phyloP scores from a whole-genome alignment of 2,329 filamentous ascomycete species.

The Apiospora saccharicola region DNA sequence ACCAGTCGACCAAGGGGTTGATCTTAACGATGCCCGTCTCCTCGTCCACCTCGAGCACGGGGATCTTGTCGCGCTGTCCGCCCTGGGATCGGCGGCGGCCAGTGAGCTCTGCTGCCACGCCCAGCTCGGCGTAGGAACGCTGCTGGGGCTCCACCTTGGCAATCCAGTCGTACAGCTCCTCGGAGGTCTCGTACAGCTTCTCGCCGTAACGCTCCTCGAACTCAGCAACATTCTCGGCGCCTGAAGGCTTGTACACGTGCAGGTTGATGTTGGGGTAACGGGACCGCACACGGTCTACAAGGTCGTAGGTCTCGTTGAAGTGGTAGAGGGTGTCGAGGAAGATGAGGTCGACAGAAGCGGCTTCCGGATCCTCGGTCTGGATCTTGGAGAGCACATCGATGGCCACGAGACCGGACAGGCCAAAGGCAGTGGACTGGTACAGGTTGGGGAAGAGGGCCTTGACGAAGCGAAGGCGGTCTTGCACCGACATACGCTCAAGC shows the following conservation, averaged over 20 bases:
- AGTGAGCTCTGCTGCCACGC: conserved; percentile 89
- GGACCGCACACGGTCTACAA: conserved; percentile 76
- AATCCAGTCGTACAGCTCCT: conserved; percentile 94
- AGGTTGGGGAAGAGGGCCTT: conserved; percentile 89
- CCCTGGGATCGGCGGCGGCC: conserved; percentile 92
- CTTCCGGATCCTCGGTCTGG: conserved; percentile 66
- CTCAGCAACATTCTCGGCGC: conserved; percentile 73
- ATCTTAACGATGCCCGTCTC: conserved; percentile 94
- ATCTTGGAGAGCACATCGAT: conserved; percentile 87
- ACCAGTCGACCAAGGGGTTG: conserved; percentile 96
- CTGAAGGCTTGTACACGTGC: conserved; percentile 89
- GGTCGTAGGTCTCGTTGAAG: conserved; percentile 77
- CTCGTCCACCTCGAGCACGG: conserved; percentile 89
- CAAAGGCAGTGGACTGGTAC: conserved; percentile 86
- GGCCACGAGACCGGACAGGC: conserved; percentile 80
- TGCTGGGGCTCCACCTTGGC: conserved; percentile 98
- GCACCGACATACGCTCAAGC: conserved; percentile 84
- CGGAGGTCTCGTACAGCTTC: conserved; percentile 82
- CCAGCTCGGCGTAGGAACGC: conserved; percentile 85
- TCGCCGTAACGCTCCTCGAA: conserved; percentile 86
- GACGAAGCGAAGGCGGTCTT: conserved; percentile 93
- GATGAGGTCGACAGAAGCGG: conserved; percentile 69
- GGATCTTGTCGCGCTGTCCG: conserved; percentile 87
- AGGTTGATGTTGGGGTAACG: conserved; percentile 82
- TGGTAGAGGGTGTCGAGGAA: conserved; percentile 88